phyloP scores from a whole-genome alignment of 2,329 filamentous ascomycete genomes.

The Ophiostoma ulmi region DNA sequence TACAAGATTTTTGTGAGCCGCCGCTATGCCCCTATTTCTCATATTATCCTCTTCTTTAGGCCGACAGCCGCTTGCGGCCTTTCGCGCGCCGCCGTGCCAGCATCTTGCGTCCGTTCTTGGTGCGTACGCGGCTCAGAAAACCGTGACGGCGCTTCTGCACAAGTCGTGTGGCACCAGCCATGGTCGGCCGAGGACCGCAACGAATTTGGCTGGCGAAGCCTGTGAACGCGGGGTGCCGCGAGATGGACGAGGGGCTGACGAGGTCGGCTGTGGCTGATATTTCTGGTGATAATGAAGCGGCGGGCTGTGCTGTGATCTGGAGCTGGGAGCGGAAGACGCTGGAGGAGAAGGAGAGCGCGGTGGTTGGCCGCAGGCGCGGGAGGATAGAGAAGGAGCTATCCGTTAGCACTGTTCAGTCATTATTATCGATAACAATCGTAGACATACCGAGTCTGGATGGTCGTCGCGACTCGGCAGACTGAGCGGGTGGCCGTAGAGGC shows the following conservation, averaged over 20 bases:
- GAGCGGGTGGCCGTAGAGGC: slow-evolving; percentile 16
- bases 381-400: slow-evolving; percentile 33
- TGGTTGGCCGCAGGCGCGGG: slow-evolving; percentile 25
- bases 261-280: slow-evolving; percentile 37
- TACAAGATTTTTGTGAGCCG: slow-evolving; percentile 2
- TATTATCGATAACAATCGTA: neutral
- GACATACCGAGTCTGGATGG: slow-evolving; percentile 20
- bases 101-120: slow-evolving; percentile 49
- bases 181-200: slow-evolving; percentile 55
- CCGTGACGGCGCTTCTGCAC: slow-evolving; percentile 57
- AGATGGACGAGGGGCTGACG: slow-evolving; percentile 44
- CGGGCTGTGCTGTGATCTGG: slow-evolving; percentile 12
- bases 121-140: slow-evolving; percentile 49
- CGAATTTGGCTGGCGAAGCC: slow-evolving; percentile 45
- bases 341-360: slow-evolving; percentile 21
- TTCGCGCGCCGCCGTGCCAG: slow-evolving; percentile 49
- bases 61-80: slow-evolving; percentile 44
- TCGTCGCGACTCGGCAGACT: slow-evolving; percentile 6
- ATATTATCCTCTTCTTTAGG: slow-evolving; percentile 27
- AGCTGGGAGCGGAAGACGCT: slow-evolving; percentile 22
- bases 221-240: slow-evolving; percentile 49
- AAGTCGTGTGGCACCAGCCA: slow-evolving; percentile 50
- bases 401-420: neutral
- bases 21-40: neutral
- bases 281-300: slow-evolving; percentile 25